Conservation (phyloP, 305 asterid genomes). For the Withania somnifera region DNA sequence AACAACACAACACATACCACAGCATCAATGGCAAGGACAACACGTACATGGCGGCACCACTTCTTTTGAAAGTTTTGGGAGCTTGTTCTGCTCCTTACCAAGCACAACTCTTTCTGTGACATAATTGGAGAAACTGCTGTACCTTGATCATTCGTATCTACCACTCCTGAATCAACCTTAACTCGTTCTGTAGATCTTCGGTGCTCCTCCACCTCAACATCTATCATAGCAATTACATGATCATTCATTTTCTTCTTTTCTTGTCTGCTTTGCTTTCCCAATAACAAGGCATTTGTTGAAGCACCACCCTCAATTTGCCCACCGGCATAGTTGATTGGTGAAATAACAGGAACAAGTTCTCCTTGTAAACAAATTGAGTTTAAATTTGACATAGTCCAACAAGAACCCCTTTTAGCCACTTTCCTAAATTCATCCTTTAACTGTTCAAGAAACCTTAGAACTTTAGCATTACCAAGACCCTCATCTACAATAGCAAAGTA, state of each 20-base stretch:
- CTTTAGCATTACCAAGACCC: slow-evolving; percentile 25
- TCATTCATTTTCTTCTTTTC: slow-evolving; percentile 48
- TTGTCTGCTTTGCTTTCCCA: slow-evolving; percentile 45
- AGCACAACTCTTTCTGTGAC: slow-evolving; percentile 25
- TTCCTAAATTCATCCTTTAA: slow-evolving; percentile 28
- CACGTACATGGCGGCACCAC: slow-evolving; percentile 58
- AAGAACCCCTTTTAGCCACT: slow-evolving; percentile 18
- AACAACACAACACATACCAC: slow-evolving; percentile 44
- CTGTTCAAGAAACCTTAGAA: slow-evolving; percentile 31
- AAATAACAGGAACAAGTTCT: slow-evolving; percentile 38
- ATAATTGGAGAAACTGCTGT: slow-evolving; percentile 20
- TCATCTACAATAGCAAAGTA: slow-evolving; percentile 52
- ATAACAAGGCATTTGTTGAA: slow-evolving; percentile 52
- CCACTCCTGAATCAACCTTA: slow-evolving; percentile 13
- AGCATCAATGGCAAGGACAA: slow-evolving; percentile 55
- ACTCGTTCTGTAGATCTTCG: slow-evolving; percentile 31
- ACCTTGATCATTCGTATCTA: slow-evolving; percentile 19
- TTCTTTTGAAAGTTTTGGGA: slow-evolving; percentile 28
- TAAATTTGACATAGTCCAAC: slow-evolving; percentile 22
- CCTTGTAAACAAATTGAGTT: slow-evolving; percentile 39
- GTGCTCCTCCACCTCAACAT: slow-evolving; percentile 41
- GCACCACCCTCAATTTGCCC: slow-evolving; percentile 21
- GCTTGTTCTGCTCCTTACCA: slow-evolving; percentile 19
- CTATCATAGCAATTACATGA: slow-evolving; percentile 27
- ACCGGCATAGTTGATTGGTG: slow-evolving; percentile 11